Conservation (phyloP, 164 flowering plant species). For the Sedum album region DNA sequence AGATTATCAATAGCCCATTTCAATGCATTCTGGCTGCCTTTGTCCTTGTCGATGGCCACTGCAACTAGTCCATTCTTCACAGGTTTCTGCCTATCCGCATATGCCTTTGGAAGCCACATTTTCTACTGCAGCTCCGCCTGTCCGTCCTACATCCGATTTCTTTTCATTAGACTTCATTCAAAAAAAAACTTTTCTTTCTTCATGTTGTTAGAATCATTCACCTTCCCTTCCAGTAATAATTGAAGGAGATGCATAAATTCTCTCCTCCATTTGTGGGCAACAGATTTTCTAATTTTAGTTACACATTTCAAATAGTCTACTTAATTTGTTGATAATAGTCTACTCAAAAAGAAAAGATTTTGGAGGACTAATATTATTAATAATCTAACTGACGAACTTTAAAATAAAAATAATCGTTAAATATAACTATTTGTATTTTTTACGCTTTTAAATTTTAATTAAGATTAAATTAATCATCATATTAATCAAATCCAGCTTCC, state of each 20-base stretch:
- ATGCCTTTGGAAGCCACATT: constrained; percentile 19
- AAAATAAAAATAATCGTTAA: no score
- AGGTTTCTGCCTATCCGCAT: constrained; percentile 12
- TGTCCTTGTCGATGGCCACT: constrained; percentile 43
- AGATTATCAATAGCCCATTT: constrained; percentile 50
- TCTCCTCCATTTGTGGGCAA: not conserved
- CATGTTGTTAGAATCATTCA: not conserved
- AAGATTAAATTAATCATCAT: no score
- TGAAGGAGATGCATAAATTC: not conserved
- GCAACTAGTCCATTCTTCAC: constrained; percentile 27
- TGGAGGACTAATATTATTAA: no score
- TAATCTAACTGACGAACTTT: no score
- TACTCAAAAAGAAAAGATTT: no score
- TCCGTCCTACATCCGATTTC: not conserved
- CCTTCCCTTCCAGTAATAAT: not conserved
- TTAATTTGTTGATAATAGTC: no score
- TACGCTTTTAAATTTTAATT: no score
- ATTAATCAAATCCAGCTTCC: no score
- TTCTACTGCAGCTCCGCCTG: constrained; percentile 7
- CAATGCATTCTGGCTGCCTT: constrained; percentile 40
- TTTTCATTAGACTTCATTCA: not conserved
- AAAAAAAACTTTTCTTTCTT: not conserved
- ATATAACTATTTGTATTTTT: no score
- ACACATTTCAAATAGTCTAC: no score
- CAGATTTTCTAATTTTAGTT: not conserved